Evolutionary conservation across 176 grass and related monocot genomes (phyloP), one percentile per base, ranked within the genome.

Genomic region (Elaeis guineensis): DNA sequence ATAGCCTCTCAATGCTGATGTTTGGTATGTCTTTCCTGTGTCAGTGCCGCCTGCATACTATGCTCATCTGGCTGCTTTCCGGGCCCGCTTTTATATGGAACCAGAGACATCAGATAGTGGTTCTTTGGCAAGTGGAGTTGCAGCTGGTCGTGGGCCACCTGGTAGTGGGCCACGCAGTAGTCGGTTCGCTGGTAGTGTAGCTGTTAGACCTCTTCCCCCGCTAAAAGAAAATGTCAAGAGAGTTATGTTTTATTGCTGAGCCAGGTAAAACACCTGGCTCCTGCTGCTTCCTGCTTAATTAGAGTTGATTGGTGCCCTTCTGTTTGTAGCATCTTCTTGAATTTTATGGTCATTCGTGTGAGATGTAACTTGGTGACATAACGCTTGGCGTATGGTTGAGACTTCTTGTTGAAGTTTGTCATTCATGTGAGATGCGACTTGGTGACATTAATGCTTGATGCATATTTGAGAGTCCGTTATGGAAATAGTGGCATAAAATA

Each of bases 201-300:
- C 61, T 50, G 25, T 50, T 64, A 50, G 32, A 23, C 26, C 57
- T 8, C 39, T 64, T 50, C 61, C 61, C 32, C 12, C 61, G 15
- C n/a, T 64, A 5, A 64, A 50, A 22, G 61, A 64, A 64, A 64
- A 64, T 50, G 61, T 64, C 32, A 64, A 64, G 61, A 64, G 21
- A 23, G 61, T 64, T 5, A 64, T 64, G 61, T 64, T 64, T 44
- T 64, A 64, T 21, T 64, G 61, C 15, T 64, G 61, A 64, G 19
- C 5, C 58, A 30, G 7, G 32, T 35, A 35, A 9, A 35, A 35
- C 32, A 35, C 8, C 2, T 9, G 32, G 8, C 6, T 8, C 32
- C 32, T 11, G 8, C 32, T 35, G 32, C n/a, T 35, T 35, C 32
- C 32, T 35, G 32, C 32, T 35, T 35, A 9, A 9, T 35, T 35